Conservation (phyloP, 2,329 filamentous ascomycete genomes). For the Ophiocordyceps camponoti-floridani region DNA sequence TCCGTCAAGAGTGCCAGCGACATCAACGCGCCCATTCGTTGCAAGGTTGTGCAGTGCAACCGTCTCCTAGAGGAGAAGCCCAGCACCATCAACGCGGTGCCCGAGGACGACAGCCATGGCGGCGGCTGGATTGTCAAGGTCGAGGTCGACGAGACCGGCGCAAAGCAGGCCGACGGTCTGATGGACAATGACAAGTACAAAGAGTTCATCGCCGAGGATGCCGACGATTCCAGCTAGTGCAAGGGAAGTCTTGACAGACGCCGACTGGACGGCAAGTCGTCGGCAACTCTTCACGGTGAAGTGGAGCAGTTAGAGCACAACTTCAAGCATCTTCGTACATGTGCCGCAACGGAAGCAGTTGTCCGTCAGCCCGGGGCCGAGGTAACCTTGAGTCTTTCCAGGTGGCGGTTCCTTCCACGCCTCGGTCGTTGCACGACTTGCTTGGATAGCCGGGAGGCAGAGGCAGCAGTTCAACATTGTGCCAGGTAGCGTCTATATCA, state of each 20-base stretch:
- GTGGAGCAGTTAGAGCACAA: no score
- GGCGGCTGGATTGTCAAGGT: constrained; percentile 92
- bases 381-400: not conserved
- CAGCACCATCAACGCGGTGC: constrained; percentile 70
- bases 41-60: constrained; percentile 63
- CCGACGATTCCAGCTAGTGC: not conserved
- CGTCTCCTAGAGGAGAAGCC: constrained; percentile 65
- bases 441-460: not conserved
- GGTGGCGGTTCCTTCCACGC: not conserved
- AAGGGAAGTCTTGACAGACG: no score
- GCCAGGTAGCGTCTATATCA: not conserved
- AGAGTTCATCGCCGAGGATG: constrained; percentile 35
- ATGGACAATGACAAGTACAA: constrained; percentile 69
- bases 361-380: not conserved
- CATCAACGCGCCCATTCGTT: constrained; percentile 75
- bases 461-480: not conserved
- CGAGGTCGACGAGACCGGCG: constrained; percentile 46
- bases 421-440: not conserved
- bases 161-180: constrained; percentile 52
- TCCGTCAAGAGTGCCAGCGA: constrained; percentile 98
- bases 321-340: not conserved
- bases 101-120: constrained; percentile 56
- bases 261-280: not conserved
- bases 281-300: not conserved
- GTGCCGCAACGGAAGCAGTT: not conserved